Evolutionary conservation across 148 eudicot genomes (phyloP), one percentile per base, ranked within the genome.

Genomic region (Rhododendron ferrugineum): DNA sequence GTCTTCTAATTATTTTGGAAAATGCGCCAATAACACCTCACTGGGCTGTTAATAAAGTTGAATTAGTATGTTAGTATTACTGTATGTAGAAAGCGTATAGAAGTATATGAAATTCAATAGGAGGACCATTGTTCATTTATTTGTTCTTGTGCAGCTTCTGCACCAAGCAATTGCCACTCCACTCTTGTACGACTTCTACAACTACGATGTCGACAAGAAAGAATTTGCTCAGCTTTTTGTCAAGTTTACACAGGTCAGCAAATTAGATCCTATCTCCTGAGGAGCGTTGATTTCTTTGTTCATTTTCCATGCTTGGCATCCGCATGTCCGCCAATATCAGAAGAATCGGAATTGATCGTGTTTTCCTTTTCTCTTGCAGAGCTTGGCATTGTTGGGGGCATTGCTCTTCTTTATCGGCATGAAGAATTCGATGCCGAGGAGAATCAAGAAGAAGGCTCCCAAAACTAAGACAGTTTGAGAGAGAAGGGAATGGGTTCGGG

Each of bases 141-240:
- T 14, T 15, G 11, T 44, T 4, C 72, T 73, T 79, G 70, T 77
- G 79, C 90, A 96, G 98, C 90, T 94, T 87, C 82, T 94, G 77
- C 96, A 95, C 83, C 99, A 95, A 85, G 93, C 93, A 73, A 87
- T 97, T 78, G 85, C 90, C 74, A 89, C 95, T 37, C 95, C 98
- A 40, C 91, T 97, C 87, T 90, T 97, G 89, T 91, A 91, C 54
- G 99, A 97, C 89, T 97, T 97, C 92, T 97, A 97, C 92, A 95
- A 94, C 93, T 93, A 95, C 46, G 98, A 95, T 36, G 89, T 88
- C 15, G 96, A 97, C 84, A 92, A 86, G 83, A 91, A 91, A 81
- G 94, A 94, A 84, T 95, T 93, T 78, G 72, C 88, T 86, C 93
- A 88, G 73, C 95, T 93, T 60, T 94, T 96, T 80, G 89, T 88